A percentile compares a stretch with the other conserved stretches of the same genome.
phyloP scores from a whole-genome alignment of 441 rosid genomes.

The Cnidoscolus chayamansa region DNA sequence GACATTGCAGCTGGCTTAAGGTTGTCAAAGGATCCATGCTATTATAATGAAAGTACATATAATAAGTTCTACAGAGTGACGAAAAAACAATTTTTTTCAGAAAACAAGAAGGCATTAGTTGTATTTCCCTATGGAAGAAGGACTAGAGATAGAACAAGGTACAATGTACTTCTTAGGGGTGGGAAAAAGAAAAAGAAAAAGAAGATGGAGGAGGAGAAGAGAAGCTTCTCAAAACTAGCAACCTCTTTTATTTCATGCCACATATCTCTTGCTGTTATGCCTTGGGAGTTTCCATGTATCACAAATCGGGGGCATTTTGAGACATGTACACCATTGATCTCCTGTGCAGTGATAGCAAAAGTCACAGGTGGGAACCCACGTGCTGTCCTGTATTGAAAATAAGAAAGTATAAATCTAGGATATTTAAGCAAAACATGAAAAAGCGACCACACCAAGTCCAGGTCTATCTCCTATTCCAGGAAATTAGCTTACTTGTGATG shows the following conservation, averaged over 20 bases:
- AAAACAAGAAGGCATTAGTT: not conserved
- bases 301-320: conserved; percentile 68
- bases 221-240: not conserved
- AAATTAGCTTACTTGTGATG: conserved; percentile 66
- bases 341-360: conserved; percentile 73
- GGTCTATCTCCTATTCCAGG: conserved; percentile 8
- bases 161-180: not conserved
- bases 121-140: not conserved
- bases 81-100: not conserved
- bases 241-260: conserved; percentile 85
- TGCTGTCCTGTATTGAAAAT: conserved; percentile 52
- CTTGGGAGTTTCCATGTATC: conserved; percentile 59
- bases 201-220: no score
- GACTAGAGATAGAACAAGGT: not conserved
- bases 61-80: conserved; percentile 8
- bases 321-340: conserved; percentile 51
- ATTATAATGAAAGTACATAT: conserved; percentile 17
- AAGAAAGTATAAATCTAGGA: conserved; percentile 3
- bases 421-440: not conserved
- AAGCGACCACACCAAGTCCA: conserved; percentile 12
- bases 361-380: conserved; percentile 51
- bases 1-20: conserved; percentile 37
- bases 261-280: conserved; percentile 76
- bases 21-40: conserved; percentile 73
- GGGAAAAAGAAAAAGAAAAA: not conserved